Evolutionary conservation across 2,329 filamentous ascomycete species (phyloP).

Genomic region (Alternaria conjuncta): DNA sequence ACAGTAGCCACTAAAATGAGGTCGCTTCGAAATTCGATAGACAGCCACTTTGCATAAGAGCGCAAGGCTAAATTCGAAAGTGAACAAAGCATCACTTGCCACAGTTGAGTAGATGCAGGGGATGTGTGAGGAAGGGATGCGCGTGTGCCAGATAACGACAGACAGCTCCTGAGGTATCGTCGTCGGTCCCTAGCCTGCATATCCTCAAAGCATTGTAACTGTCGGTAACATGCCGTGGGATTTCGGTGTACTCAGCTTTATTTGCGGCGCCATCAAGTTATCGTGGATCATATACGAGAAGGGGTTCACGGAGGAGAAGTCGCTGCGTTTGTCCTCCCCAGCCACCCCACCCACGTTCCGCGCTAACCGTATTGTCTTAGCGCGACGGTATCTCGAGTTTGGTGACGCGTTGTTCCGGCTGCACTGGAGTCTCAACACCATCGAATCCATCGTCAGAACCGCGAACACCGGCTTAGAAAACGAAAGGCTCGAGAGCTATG

Average conservation of each 20-base stretch:
- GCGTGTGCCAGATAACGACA: not conserved
- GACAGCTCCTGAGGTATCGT: not conserved
- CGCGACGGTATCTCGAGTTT: not conserved
- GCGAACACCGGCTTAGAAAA: not conserved
- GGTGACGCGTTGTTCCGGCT: not conserved
- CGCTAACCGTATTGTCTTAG: not conserved
- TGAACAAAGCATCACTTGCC: not conserved
- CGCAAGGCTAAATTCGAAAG: not conserved
- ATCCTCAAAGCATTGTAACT: not conserved
- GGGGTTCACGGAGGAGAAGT: not conserved
- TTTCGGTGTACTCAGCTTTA: not conserved
- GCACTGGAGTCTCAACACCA: not conserved
- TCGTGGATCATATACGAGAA: not conserved
- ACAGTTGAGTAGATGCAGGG: not conserved
- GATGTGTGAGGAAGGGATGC: not conserved
- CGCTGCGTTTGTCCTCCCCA: not conserved
- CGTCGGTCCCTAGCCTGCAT: not conserved
- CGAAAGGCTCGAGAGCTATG: not conserved
- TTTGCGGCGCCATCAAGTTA: not conserved
- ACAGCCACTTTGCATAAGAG: not conserved
- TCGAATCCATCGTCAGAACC: not conserved
- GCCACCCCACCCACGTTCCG: not conserved
- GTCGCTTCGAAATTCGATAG: not conserved
- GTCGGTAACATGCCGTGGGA: not conserved
- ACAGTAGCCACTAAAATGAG: not conserved